phyloP scores from a whole-genome alignment of 495 filamentous ascomycete species.

The Rusavskia elegans region DNA sequence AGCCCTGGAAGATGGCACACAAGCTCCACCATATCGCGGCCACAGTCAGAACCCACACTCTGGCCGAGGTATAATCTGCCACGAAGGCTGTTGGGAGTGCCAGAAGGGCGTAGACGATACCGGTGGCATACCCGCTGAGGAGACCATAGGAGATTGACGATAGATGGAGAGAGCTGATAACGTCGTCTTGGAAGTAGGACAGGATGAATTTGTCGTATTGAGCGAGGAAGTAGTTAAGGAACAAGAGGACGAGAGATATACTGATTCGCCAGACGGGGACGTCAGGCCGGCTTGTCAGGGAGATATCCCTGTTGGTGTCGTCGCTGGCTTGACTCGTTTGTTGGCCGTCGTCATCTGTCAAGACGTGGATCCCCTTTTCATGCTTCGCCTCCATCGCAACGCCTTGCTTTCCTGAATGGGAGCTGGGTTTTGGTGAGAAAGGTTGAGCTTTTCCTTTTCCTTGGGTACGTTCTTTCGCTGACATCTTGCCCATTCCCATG shows the following conservation, averaged over 20 bases:
- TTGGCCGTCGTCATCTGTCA: neutral
- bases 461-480: no score
- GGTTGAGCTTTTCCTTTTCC: no score
- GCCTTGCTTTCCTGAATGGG: no score
- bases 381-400: no score
- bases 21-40: slow-evolving; percentile 18
- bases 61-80: slow-evolving; percentile 14
- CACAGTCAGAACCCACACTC: slow-evolving; percentile 16
- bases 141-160: slow-evolving; percentile 11
- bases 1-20: slow-evolving; percentile 18
- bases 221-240: slow-evolving; percentile 21
- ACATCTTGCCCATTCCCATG: no score
- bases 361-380: no score
- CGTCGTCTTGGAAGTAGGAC: slow-evolving; percentile 16
- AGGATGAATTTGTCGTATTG: slow-evolving; percentile 25
- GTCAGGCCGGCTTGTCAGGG: slow-evolving; percentile 1
- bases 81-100: slow-evolving; percentile 16
- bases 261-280: slow-evolving; percentile 7
- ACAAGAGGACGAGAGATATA: slow-evolving; percentile 14
- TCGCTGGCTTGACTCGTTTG: neutral
- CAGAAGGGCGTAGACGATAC: slow-evolving; percentile 18
- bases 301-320: neutral
- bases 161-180: slow-evolving; percentile 12
- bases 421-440: no score
- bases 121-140: slow-evolving; percentile 20